Base-by-base conservation (phyloP, 306 rosid species). In the Fagus crenata region DNA sequence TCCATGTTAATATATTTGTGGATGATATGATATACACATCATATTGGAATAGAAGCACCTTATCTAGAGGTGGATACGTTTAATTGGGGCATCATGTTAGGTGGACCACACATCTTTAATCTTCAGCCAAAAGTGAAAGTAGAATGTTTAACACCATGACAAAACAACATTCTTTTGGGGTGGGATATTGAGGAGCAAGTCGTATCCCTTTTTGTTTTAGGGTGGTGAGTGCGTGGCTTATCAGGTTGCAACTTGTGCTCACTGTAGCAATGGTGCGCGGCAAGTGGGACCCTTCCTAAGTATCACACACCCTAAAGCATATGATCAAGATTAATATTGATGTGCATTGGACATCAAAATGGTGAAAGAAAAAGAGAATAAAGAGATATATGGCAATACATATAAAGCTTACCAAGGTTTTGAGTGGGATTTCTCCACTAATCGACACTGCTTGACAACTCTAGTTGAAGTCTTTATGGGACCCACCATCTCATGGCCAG, bases 101-200 rank as follows among this genome's bases (percentile, higher is more conserved):
- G 14, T 46, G 51, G 51, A 46, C 51, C 51, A 46, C 14, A 46
- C 14, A 9, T 46, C 51, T 46, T 46, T 46, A 46, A 46, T 46
- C 51, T 46, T 46, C 2, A 9, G 51, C 13, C 13, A 46, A 46
- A 46, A 46, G 51, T 46, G 51, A 46, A 0, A 46, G 31, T 53
- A 67, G 42, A 41, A 35, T 42, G 77, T 61, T 61, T 35, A 0
- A 46, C 51, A 9, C 14, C 51, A 0, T 46, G 51, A 61, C 69
- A 61, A 61, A 53, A 33, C 5, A 32, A 17, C 61, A 51, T 22
- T 61, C 7, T 74, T 49, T 56, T 13, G 28, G 2, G 3, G 61
- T n/a, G 53, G 43, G 74, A 53, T 53, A 71, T 53, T 56, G 72
- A 70, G 78, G 78, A 73, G 77, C 85, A 72, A 65, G 74, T 43